These are phyloP conservation scores for Solanum hybrid DNA, from an alignment of 305 asterid genomes.

Conservation along the genomic window DNA sequence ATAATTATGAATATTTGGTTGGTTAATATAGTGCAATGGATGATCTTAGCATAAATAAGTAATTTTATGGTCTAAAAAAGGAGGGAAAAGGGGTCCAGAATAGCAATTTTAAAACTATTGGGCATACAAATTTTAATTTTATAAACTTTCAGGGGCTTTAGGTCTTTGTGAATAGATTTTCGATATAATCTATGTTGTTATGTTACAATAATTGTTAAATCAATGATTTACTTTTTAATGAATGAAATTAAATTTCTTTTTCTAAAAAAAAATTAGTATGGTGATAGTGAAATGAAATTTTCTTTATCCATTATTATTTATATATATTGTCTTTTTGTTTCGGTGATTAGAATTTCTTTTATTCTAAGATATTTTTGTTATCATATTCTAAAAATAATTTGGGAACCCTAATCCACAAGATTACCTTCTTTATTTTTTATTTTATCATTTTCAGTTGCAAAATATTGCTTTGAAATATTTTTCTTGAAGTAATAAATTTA, in stretches of 20 bases:
- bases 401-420: no score
- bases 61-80: no score
- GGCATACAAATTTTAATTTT: not conserved
- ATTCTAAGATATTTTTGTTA: no score
- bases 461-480: no score
- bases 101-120: not conserved
- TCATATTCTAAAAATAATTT: no score
- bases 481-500: no score
- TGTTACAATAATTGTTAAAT: not conserved
- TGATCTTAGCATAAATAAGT: constrained; percentile 6
- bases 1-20: constrained; percentile 25
- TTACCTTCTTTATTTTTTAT: no score
- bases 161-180: no score
- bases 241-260: not conserved
- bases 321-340: no score
- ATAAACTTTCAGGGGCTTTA: not conserved
- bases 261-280: not conserved
- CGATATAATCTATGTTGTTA: not conserved
- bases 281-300: not conserved
- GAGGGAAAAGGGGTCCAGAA: no score
- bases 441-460: no score
- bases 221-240: not conserved
- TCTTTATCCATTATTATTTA: no score
- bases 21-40: constrained; percentile 41
- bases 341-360: not conserved